These are phyloP conservation scores for Chamaecrista fasciculata DNA, from an alignment of 306 rosid genomes.

Conservation along the genomic window DNA sequence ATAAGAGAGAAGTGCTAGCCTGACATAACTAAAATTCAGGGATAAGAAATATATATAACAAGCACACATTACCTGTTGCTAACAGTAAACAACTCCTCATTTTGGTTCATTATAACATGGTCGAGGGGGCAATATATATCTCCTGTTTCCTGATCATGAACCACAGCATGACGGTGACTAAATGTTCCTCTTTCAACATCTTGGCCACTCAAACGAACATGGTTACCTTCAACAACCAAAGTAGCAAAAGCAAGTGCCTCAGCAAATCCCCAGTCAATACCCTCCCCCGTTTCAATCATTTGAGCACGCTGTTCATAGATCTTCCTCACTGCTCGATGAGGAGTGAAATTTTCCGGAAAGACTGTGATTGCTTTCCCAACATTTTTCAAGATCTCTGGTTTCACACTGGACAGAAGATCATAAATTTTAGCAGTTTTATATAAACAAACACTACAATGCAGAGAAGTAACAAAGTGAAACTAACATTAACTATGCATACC, in stretches of 20 bases:
- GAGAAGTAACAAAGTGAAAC: not conserved
- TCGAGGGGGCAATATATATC: slow-evolving; percentile 94
- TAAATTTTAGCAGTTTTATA: slow-evolving; percentile 21
- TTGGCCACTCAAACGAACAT: too few relatives aligned
- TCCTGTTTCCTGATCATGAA: too few relatives aligned
- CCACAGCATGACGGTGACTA: too few relatives aligned
- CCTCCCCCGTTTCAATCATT: too few relatives aligned
- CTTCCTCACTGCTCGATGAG: too few relatives aligned
- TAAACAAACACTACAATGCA: slow-evolving; percentile 6
- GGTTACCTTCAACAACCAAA: too few relatives aligned
- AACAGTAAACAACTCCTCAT: slow-evolving; percentile 87
- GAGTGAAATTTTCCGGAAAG: too few relatives aligned
- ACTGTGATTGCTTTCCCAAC: slow-evolving; percentile 83
- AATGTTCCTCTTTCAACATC: too few relatives aligned
- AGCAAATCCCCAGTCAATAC: too few relatives aligned
- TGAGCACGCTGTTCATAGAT: too few relatives aligned
- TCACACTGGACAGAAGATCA: slow-evolving; percentile 51
- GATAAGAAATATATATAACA: not conserved
- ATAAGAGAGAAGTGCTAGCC: not conserved
- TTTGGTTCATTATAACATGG: slow-evolving; percentile 71
- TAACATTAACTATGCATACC: slow-evolving; percentile 45
- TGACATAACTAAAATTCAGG: not conserved
- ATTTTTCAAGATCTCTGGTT: slow-evolving; percentile 82
- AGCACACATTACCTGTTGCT: slow-evolving; percentile 89
- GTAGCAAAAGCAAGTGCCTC: too few relatives aligned